phyloP scores from a whole-genome alignment of 2,329 filamentous ascomycete genomes.

The Colletotrichum gloeosporioides region DNA sequence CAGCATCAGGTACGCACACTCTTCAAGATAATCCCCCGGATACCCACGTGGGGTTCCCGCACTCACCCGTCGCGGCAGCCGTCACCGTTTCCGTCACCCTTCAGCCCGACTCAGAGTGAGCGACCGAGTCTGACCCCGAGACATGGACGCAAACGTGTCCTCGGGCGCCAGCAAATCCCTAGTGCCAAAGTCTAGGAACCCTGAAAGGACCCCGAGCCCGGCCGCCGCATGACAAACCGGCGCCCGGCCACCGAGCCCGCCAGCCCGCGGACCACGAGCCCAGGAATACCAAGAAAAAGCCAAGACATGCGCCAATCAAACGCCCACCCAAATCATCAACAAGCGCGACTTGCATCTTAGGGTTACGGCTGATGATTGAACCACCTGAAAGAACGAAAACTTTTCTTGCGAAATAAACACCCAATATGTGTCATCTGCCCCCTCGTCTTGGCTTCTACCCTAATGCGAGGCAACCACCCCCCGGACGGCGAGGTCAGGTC shows the following conservation, averaged over 20 bases:
- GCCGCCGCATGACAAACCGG: neutral
- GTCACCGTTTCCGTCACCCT: neutral
- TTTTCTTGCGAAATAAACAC: neutral
- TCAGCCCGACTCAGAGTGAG: neutral
- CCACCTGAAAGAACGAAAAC: neutral
- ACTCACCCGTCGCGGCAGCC: neutral
- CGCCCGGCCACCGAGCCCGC: neutral
- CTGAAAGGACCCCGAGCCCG: slow-evolving; percentile 1
- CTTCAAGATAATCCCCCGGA: neutral
- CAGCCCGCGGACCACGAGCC: neutral
- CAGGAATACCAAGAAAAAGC: neutral
- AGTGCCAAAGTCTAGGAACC: neutral
- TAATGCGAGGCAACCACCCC: neutral
- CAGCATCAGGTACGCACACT: neutral
- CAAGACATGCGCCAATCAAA: slow-evolving; percentile 14
- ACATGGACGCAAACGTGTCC: neutral
- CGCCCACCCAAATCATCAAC: neutral
- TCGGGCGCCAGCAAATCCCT: neutral
- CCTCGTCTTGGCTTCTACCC: neutral
- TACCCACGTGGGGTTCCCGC: neutral
- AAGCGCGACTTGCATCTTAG: neutral
- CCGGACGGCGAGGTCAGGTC: neutral
- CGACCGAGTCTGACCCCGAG: neutral
- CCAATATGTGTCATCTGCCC: neutral
- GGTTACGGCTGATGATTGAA: neutral